Base-by-base conservation (phyloP, 306 rosid genomes). In the Casuarina equisetifolia region DNA sequence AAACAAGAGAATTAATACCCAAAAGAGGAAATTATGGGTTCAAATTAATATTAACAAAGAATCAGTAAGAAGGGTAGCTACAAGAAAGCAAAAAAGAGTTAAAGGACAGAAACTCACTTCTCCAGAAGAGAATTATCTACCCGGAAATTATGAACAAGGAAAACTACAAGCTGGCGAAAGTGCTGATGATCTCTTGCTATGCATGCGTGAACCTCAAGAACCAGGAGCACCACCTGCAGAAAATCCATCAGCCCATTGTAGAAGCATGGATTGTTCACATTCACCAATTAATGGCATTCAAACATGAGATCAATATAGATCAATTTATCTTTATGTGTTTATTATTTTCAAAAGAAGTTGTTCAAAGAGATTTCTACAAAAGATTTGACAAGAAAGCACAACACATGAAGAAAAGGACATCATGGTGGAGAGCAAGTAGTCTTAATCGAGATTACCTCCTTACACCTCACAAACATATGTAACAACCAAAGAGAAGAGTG, bases 131-230 rank as follows among this genome's bases (percentile, higher is more conserved):
- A 90, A 89, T 87, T 84, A 75, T 92, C 90, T 50, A 76, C 11
- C 76, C 91, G 95, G 72, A 96, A 96, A 83, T 85, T 91, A 86
- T 93, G 86, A 70, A 93, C 92, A 55, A 96, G 90, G 84, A 84
- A 91, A 83, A 87, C 91, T 51, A 96, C 93, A 83, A 96, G 97
- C 70, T 91, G 91, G 63, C 77, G 90, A 75, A 96, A 96, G 86
- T 93, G 98, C 67, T 82, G 90, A 76, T 78, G 86, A 82, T 96
- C 99, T 84, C 87, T 77, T 32, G 99, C 98, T 71, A 96, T 96
- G 87, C 94, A 87, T 17, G 99, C 99, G 82, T 91, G 98, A 84
- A 96, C 90, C 63, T 96, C 97, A 40, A 96, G 96, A 83, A 92
- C 99, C 76, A 96, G 91, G 72, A 96, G 98, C 78, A 96, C 99